Conservation (phyloP, 805 yeast species). For the Myxozyma melibiosi region DNA sequence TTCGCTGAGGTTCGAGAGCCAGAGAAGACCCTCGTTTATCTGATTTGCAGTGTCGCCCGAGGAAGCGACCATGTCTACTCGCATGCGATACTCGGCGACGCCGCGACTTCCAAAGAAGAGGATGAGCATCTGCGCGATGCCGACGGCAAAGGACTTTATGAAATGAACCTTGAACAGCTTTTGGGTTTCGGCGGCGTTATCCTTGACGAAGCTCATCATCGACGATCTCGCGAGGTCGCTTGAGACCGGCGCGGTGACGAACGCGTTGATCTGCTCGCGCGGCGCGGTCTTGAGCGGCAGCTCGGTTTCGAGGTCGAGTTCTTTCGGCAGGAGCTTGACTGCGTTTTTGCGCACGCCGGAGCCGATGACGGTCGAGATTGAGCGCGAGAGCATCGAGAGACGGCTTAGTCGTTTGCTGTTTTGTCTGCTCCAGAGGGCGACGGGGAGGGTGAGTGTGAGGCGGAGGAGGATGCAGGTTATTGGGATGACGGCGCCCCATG, state of each 20-base stretch:
- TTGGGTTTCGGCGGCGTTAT: background rate
- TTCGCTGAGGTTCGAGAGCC: conserved; percentile 63
- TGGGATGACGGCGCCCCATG: conserved; percentile 27
- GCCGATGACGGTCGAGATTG: background rate
- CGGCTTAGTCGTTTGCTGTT: conserved; percentile 1
- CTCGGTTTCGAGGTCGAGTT: background rate
- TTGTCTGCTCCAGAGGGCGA: conserved; percentile 19
- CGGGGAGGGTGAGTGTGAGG: conserved; percentile 21
- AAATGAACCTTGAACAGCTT: conserved; percentile 7
- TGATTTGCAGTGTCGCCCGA: conserved; percentile 6
- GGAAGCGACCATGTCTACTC: conserved; percentile 8
- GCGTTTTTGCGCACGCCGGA: background rate
- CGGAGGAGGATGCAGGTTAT: conserved; percentile 25
- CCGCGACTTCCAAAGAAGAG: conserved; percentile 27
- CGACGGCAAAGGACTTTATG: conserved; percentile 12
- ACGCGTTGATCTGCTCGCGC: background rate
- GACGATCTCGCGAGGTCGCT: background rate
- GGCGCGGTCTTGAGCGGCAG: background rate
- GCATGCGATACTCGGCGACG: conserved; percentile 17
- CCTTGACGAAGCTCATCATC: conserved; percentile 1
- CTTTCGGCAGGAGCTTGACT: conserved; percentile 12
- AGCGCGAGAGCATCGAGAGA: background rate
- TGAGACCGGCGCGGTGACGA: conserved; percentile 10
- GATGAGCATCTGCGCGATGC: conserved; percentile 12
- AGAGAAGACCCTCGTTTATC: conserved; percentile 48